These are phyloP conservation scores for Lodderomyces parapsilosis DNA, from an alignment of 1,139 yeast genomes.

Conservation along the genomic window DNA sequence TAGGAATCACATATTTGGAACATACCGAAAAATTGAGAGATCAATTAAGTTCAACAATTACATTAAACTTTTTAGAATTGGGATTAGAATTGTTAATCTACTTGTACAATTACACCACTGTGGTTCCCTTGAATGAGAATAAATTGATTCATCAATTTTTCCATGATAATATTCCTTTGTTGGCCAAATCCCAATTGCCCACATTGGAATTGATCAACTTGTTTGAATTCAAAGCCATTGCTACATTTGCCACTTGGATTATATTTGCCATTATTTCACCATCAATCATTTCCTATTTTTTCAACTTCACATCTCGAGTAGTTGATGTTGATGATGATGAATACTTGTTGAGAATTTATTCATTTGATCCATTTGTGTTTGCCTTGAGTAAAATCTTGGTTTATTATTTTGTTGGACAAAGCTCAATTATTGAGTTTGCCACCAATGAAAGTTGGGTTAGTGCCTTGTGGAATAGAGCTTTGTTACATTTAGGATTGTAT, in stretches of 20 bases:
- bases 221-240: constrained; percentile 25
- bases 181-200: constrained; percentile 23
- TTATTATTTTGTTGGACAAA: constrained; percentile 40
- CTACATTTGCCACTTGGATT: constrained; percentile 43
- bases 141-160: constrained; percentile 38
- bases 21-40: constrained; percentile 49
- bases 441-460: constrained; percentile 30
- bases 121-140: constrained; percentile 40
- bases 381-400: constrained; percentile 50
- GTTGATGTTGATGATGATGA: constrained; percentile 41
- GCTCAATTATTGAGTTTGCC: constrained; percentile 29
- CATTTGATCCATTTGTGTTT: constrained; percentile 58
- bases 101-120: constrained; percentile 34
- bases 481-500: constrained; percentile 40
- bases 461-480: constrained; percentile 35
- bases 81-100: constrained; percentile 37
- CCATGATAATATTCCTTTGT: constrained; percentile 33
- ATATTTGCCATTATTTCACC: constrained; percentile 44
- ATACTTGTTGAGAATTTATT: constrained; percentile 35
- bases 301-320: constrained; percentile 53
- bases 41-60: constrained; percentile 45
- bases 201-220: constrained; percentile 40
- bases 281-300: constrained; percentile 44
- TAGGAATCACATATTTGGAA: constrained; percentile 42
- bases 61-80: constrained; percentile 45